Evolutionary conservation across 495 filamentous ascomycete genomes (phyloP).

Genomic region (Clohesyomyces aquaticus): DNA sequence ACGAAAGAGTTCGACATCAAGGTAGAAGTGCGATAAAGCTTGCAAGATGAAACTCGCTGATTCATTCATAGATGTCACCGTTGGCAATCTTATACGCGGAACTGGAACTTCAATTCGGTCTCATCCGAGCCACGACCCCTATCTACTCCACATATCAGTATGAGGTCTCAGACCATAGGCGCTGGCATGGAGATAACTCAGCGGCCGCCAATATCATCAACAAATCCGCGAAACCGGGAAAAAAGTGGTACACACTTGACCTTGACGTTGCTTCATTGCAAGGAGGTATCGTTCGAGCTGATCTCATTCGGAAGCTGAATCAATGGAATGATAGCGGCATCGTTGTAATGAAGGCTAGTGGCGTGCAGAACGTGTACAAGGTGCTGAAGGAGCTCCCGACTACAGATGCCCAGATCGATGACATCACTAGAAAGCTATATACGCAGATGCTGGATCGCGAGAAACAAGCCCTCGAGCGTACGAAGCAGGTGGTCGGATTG

Average conservation of each 20-base stretch:
- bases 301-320: constrained; percentile 56
- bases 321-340: constrained; percentile 50
- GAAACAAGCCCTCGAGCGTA: constrained; percentile 52
- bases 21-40: constrained; percentile 31
- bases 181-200: background rate
- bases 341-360: constrained; percentile 54
- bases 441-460: constrained; percentile 55
- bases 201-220: background rate
- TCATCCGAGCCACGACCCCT: constrained; percentile 59
- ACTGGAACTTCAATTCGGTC: constrained; percentile 58
- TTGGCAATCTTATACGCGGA: constrained; percentile 56
- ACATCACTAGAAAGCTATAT: constrained; percentile 52
- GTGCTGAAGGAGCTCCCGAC: constrained; percentile 53
- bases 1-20: constrained; percentile 54
- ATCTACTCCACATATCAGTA: constrained; percentile 60
- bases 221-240: background rate
- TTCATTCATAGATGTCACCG: constrained; percentile 42
- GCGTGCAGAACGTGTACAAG: constrained; percentile 56
- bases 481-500: constrained; percentile 54
- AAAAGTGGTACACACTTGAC: too few relatives aligned
- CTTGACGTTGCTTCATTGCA: too few relatives aligned
- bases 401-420: constrained; percentile 45
- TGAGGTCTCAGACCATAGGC: constrained; percentile 30
- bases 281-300: constrained; percentile 43
- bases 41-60: constrained; percentile 25